These are phyloP conservation scores for Microstegium vimineum DNA, from an alignment of 176 grass and related monocot species.

Conservation along the genomic window DNA sequence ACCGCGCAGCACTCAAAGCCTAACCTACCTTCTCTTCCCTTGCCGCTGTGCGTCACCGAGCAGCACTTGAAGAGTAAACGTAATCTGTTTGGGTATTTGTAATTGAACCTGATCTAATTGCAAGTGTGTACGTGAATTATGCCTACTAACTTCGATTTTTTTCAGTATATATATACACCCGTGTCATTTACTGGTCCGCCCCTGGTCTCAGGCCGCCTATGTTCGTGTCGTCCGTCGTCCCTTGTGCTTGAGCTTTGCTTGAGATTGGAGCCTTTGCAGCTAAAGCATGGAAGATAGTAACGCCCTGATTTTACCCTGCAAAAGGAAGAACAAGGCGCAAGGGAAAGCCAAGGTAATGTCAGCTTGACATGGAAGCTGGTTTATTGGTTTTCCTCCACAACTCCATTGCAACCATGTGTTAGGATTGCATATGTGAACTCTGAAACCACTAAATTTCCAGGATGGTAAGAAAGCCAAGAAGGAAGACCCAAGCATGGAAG, in stretches of 20 bases:
- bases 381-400: not conserved
- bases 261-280: conserved; percentile 14
- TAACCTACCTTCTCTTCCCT: not conserved
- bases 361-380: not conserved
- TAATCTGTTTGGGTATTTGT: too few species aligned
- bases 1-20: not conserved
- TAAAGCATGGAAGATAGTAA: conserved; percentile 64
- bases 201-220: not conserved
- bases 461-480: conserved; percentile 45
- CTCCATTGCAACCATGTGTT: not conserved
- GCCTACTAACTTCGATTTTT: not conserved
- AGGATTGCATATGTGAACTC: not conserved
- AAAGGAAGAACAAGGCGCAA: conserved; percentile 59
- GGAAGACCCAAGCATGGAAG: conserved; percentile 40
- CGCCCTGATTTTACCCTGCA: conserved; percentile 58
- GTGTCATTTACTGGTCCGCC: not conserved
- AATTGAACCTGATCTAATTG: not conserved
- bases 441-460: conserved; percentile 26
- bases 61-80: not conserved
- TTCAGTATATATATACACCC: not conserved
- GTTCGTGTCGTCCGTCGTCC: not conserved
- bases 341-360: conserved; percentile 56
- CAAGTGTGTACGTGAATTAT: not conserved
- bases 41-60: not conserved
- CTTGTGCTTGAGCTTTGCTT: not conserved